Base-by-base conservation (phyloP, 2,329 filamentous ascomycete genomes). In the Trichoderma asperellum region DNA sequence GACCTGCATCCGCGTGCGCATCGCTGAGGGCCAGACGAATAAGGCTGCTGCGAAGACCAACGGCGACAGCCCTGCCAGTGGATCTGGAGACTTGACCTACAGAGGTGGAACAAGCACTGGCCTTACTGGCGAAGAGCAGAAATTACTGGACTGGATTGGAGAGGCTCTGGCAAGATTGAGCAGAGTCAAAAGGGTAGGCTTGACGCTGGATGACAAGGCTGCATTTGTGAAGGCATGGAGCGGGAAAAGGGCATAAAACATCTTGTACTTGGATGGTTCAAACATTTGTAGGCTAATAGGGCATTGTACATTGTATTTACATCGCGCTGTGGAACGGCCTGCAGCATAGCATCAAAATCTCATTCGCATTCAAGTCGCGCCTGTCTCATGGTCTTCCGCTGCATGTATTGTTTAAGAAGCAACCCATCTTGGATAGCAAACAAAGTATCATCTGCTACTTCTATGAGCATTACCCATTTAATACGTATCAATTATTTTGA, bases 91-190 rank as follows among this genome's bases (percentile, higher is more conserved):
- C 1, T 74, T 78, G 24, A 75, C 73, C 24, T 71, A 73, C 24
- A 77, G 78, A 11, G 74, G 73, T 3, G 75, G 62, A 7, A 34
- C 72, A 4, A 73, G 63, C 6, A 75, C 74, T 21, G 79, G 82
- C 16, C 77, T 84, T 6, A 81, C 80, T 0, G 68, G 75, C 0
- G 87, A 90, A 8, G 93, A 97, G 78, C 87, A 89, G 76, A 85
- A 84, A 49, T 83, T 95, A 14, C 81, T 98, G 55, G 92, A 97
- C 75, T 87, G 87, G 43, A 88, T 99, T 18, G 93, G 88, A 1
- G 96, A 98, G 74, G 90, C 94, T 12, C 83, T 99, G 68, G 94
- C 96, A n/a, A 83, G 95, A 65, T 80, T 99, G 65, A 93, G 94
- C 1, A 85, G 96, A 71, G 94, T 96, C 49, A 97, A 96, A 83